Base-by-base conservation (phyloP, 305 asterid species). In the Euphrasia arctica region DNA sequence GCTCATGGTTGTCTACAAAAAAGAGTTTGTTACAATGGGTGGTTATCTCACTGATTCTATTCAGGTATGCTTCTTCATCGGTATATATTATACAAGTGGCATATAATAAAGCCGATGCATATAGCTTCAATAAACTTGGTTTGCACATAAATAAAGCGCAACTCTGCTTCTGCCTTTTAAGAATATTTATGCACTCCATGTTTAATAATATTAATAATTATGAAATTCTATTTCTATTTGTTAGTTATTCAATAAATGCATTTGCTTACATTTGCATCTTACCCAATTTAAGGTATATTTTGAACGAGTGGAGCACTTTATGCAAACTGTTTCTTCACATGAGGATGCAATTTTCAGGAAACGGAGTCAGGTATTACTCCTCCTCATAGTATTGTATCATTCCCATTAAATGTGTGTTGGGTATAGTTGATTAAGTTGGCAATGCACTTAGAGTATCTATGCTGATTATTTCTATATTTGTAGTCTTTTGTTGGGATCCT, bases 11-110 rank as follows among this genome's bases (percentile, higher is more conserved):
- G 81, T 76, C 65, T 81, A 84, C 77, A 81, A 75, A 73, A 74
- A 70, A 52, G 90, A 77, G 62, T 84, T 81, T 54, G 78, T 67
- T 51, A 72, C 34, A 55, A 79, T 84, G 90, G 90, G 87, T 54
- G 87, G 90, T 60, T 81, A 77, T 76, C 81, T 81, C 32, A 81
- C 85, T 58, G 57, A 77, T 66, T 72, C 84, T 64, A 67, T 67
- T 54, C 71, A 84, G 90, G 87, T 77, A 77, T 60, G 27, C 22
- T 31, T 22, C 61, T 52, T 43, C 5, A 15, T 64, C 39, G 31
- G 42, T 34, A 5, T 34, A 34, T 5, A 34, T 34, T 34, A 5
- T 34, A 34, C 9, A 5, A 34, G 42, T 34, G 42, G 2, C 42
- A 34, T 0, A 34, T 34, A 39, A 39, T 32, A 32, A 32, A 32